A percentile compares a stretch with the other conserved stretches of the same genome.
Evolutionary conservation across 805 yeast species (phyloP).

Genomic region (Debaryomyces castellii): DNA sequence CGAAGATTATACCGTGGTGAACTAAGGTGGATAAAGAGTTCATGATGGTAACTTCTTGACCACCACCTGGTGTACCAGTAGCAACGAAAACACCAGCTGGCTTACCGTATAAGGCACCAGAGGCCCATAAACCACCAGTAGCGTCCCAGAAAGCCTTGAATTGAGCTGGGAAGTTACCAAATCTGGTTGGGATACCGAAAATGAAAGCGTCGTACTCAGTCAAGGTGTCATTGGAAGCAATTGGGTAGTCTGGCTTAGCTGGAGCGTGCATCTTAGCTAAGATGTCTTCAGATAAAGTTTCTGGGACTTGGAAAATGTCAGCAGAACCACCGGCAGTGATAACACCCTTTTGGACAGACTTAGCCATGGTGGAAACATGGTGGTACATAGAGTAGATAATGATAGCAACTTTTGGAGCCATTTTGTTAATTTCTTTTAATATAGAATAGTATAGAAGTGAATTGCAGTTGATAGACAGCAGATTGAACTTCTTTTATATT

Average conservation of each 20-base stretch:
- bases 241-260: slow-evolving; percentile 49
- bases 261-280: slow-evolving; percentile 62
- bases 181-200: slow-evolving; percentile 87
- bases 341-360: slow-evolving; percentile 65
- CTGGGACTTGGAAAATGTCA: slow-evolving; percentile 70
- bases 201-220: slow-evolving; percentile 72
- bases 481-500: neutral
- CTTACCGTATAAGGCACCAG: slow-evolving; percentile 71
- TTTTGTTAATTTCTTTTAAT: slow-evolving; percentile 7
- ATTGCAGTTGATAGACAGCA: neutral
- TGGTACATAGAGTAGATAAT: slow-evolving; percentile 73
- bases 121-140: slow-evolving; percentile 79
- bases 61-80: slow-evolving; percentile 79
- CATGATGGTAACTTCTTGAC: slow-evolving; percentile 72
- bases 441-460: neutral
- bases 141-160: slow-evolving; percentile 74
- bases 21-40: slow-evolving; percentile 63
- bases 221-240: slow-evolving; percentile 60
- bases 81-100: slow-evolving; percentile 71
- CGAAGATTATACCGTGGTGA: slow-evolving; percentile 79
- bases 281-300: slow-evolving; percentile 65
- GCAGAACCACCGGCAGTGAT: slow-evolving; percentile 68
- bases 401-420: slow-evolving; percentile 42
- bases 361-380: slow-evolving; percentile 69
- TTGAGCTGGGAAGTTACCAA: slow-evolving; percentile 79